Base-by-base conservation (phyloP, 805 yeast genomes). In the Metschnikowia lunata region DNA sequence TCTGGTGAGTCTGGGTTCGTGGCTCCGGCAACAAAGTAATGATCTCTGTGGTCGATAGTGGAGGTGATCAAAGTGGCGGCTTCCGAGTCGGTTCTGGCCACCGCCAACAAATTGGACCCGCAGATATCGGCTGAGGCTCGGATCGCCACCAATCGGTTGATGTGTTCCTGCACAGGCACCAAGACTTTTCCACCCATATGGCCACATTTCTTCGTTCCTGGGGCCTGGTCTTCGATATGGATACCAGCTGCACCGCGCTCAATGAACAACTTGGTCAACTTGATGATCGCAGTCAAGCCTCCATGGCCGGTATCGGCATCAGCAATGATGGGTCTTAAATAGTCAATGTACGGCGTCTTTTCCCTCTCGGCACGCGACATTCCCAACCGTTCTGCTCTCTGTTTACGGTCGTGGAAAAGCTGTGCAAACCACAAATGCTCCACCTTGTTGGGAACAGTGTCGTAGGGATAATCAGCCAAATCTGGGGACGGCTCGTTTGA, bases 241-340 rank as follows among this genome's bases (percentile, higher is more conserved):
- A 91, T 89, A 63, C 98, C 98, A 47, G 98, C 97, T 45, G 98
- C 99, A 68, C 98, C 98, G 60, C 95, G 82, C 74, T 91, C 98
- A 58, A 91, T 87, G 64, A 91, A 91, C 82, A 91, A 76, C 75
- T 91, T 91, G 60, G 97, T 89, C 66, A 91, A 80, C 72, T 91
- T 91, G 72, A 89, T 85, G 56, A 88, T 88, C 45, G 98, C 98
- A 48, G 98, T 90, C 58, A 89, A 78, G 64, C 99, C 98, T 71
- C 99, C 99, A 67, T 91, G 98, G 57, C 99, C 99, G 46, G 98
- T 93, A 71, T 91, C 99, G 55, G 91, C 99, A 66, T 91, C 99
- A 35, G 98, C 98, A 58, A 91, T 78, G 57, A 91, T 88, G 47
- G 99, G 99, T 59, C 97, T 82, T 63, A 91, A 71, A 69, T 85